Base-by-base conservation (phyloP, 2,329 filamentous ascomycete genomes). In the Onygena corvina region DNA sequence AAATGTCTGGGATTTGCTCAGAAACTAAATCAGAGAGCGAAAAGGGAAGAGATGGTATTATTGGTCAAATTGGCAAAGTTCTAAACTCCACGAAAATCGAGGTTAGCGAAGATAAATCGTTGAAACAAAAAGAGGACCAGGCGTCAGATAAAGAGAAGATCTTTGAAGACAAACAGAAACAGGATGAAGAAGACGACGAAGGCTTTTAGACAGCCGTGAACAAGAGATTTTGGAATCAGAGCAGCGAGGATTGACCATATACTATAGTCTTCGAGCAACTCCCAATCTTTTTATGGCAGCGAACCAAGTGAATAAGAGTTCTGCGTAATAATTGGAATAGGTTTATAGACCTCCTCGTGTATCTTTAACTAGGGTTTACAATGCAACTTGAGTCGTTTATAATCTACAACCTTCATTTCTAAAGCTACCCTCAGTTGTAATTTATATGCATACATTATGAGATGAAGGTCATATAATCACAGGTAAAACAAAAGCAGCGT, bases 1-100 rank as follows among this genome's bases (percentile, higher is more conserved):
- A 57, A 21, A 53, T 60, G 27, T 54, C 57, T 20, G 64, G 65
- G 4, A 56, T 60, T 40, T 66, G 64, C 31, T 49, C 48, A 18
- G 25, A 57, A 3, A 42, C 8, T 20, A 8, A 11, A 11, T 31
- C 23, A 36, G 33, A 38, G 29, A 40, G 38, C 3, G 14, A 20
- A 35, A 29, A 38, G 2, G 29, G 46, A 3, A 20, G 46, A 8
- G 11, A 48, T 11, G 35, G 25, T n/a, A 18, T 35, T 16, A 11
- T 46, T 5, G 27, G 16, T 12, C 11, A 44, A 20, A 7, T 27
- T 3, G 48, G 20, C 29, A 47, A 50, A 20, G 38, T n/a, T n/a
- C n/a, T 34, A 31, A 30, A 20, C 3, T 16, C 42, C 20, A 30
- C 23, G 14, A 9, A 45, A n/a, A 31, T 5, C 11, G 16, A 25